Evolutionary conservation across 139 green algal genomes (phyloP).

Genomic region (Chlamydomonas schloesseri): DNA sequence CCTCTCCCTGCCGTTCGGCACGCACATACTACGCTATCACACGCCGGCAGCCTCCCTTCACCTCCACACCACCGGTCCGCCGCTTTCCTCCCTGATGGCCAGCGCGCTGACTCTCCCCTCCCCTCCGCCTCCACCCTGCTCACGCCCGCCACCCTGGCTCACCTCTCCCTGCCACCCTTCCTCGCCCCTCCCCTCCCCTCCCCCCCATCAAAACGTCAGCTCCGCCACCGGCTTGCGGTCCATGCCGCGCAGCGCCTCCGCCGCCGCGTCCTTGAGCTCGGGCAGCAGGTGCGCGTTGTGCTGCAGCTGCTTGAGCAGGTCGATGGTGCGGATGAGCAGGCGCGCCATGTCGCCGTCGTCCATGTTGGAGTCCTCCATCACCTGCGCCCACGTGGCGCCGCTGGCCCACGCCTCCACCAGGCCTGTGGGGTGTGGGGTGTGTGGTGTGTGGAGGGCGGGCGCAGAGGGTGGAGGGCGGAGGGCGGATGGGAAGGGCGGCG

Average conservation of each 20-base stretch:
- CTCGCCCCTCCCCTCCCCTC: neutral
- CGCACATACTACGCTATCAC: no score
- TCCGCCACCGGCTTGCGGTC: slow-evolving; percentile 83
- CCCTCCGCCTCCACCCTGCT: neutral
- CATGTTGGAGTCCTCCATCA: slow-evolving; percentile 75
- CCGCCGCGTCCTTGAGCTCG: slow-evolving; percentile 60
- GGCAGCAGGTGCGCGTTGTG: slow-evolving; percentile 69
- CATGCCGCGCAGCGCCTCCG: slow-evolving; percentile 74
- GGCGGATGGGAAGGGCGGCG: neutral
- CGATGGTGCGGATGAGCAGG: slow-evolving; percentile 82
- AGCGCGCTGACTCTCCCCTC: no score
- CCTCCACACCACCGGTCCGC: no score
- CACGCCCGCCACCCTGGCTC: neutral
- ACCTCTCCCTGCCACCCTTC: neutral
- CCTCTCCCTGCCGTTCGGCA: no score
- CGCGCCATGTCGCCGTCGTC: slow-evolving; percentile 91
- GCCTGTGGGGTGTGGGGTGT: slow-evolving; percentile 53
- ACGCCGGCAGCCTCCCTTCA: no score
- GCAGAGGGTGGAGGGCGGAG: no score
- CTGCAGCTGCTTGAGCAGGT: slow-evolving; percentile 83
- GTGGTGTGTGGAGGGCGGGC: neutral
- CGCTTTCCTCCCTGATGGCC: no score
- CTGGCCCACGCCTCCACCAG: slow-evolving; percentile 88
- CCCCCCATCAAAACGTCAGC: slow-evolving; percentile 58
- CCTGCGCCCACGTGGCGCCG: slow-evolving; percentile 74